These are phyloP conservation scores for Aspergillus melleus DNA, from an alignment of 2,329 filamentous ascomycete species.

Conservation along the genomic window DNA sequence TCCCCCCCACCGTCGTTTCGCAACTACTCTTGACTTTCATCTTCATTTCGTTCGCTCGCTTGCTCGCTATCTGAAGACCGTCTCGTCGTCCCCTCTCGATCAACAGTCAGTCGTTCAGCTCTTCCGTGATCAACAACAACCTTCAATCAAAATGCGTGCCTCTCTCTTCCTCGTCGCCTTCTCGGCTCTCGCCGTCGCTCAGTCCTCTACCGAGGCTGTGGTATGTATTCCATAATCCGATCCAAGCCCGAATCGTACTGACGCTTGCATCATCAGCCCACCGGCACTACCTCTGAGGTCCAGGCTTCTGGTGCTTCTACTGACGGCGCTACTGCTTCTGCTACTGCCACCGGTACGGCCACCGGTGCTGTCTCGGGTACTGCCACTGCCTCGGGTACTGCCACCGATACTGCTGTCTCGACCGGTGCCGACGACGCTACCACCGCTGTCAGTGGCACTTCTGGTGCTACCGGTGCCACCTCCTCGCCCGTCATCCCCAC, in stretches of 20 bases:
- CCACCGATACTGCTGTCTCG: not conserved
- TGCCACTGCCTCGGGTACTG: not conserved
- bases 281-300: not conserved
- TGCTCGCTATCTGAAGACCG: not conserved
- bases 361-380: not conserved
- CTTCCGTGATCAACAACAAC: conserved; percentile 8
- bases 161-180: conserved; percentile 46
- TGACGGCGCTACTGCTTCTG: too few species aligned
- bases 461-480: not conserved
- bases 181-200: conserved; percentile 44
- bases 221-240: conserved; percentile 17
- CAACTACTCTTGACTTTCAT: conserved; percentile 4
- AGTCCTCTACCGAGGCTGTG: conserved; percentile 25
- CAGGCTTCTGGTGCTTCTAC: too few species aligned
- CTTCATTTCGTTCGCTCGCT: conserved; percentile 6
- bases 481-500: conserved; percentile 15
- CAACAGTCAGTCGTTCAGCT: not conserved
- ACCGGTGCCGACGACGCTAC: not conserved
- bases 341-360: too few species aligned
- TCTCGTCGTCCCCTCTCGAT: not conserved
- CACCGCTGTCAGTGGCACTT: too few species aligned
- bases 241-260: not conserved
- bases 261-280: not conserved
- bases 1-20: conserved; percentile 11
- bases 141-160: conserved; percentile 47